These are phyloP conservation scores for Myriosclerotinia scirpicola DNA, from an alignment of 2,329 filamentous ascomycete species.

Conservation along the genomic window DNA sequence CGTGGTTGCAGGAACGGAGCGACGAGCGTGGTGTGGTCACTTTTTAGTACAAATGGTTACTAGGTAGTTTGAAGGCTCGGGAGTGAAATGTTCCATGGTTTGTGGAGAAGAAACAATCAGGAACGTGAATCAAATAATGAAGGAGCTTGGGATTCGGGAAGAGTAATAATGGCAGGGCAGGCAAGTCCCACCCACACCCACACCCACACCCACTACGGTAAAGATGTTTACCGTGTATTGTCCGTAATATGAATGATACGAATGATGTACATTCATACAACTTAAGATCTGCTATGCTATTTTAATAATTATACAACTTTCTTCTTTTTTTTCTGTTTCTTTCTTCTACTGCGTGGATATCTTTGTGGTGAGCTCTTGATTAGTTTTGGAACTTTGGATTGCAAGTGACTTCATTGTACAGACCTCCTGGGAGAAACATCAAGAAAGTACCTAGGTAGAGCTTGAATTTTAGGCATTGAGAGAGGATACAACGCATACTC, in stretches of 20 bases:
- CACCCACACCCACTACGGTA: not conserved
- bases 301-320: not conserved
- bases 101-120: conserved; percentile 7
- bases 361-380: not conserved
- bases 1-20: conserved; percentile 10
- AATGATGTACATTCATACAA: not conserved
- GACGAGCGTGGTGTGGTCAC: too few relatives aligned
- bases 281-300: not conserved
- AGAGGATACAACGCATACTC: not conserved
- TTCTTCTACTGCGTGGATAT: not conserved
- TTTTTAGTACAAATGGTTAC: not conserved
- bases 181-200: not conserved
- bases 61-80: too few relatives aligned
- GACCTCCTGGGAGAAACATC: not conserved
- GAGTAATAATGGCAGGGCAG: not conserved
- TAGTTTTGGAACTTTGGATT: not conserved
- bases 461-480: not conserved
- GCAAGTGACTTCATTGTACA: not conserved
- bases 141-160: too few relatives aligned
- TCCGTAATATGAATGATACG: not conserved
- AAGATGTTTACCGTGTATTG: not conserved
- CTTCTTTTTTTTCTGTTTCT: not conserved
- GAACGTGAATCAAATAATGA: too few relatives aligned
- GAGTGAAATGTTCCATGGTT: not conserved
- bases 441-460: not conserved